Conservation (phyloP, 768 basidiomycete species). For the Auricularia auricula-judae region DNA sequence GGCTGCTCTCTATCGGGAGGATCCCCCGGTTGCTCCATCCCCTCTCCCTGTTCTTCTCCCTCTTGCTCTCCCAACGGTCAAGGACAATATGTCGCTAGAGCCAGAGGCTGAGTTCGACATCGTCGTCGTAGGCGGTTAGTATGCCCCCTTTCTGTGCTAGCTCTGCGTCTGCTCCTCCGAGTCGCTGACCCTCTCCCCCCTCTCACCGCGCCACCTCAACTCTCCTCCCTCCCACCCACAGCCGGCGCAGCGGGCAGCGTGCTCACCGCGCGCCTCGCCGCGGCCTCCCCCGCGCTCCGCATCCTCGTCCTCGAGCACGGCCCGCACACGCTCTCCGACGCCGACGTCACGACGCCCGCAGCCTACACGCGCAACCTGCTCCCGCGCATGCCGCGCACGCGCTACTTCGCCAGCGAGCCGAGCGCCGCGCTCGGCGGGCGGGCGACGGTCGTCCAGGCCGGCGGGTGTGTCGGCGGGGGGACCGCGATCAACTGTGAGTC, state of each 20-base stretch:
- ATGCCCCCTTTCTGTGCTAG: too few relatives aligned
- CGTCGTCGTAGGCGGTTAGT: slow-evolving; percentile 46
- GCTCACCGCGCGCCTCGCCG: slow-evolving; percentile 43
- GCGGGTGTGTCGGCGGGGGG: slow-evolving; percentile 49
- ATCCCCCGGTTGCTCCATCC: too few relatives aligned
- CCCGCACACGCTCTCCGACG: slow-evolving; percentile 34
- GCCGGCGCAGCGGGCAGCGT: slow-evolving; percentile 48
- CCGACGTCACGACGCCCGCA: slow-evolving; percentile 42
- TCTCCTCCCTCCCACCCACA: slow-evolving; percentile 5
- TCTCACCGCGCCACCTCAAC: too few relatives aligned
- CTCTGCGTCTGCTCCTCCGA: too few relatives aligned
- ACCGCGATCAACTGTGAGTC: slow-evolving; percentile 45
- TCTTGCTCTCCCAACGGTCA: too few relatives aligned
- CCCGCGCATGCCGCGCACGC: slow-evolving; percentile 30
- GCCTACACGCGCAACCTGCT: slow-evolving; percentile 33
- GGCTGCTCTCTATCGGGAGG: too few relatives aligned
- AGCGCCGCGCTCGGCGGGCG: slow-evolving; percentile 38
- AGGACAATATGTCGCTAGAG: too few relatives aligned
- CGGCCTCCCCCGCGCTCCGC: slow-evolving; percentile 40
- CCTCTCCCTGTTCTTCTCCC: too few relatives aligned
- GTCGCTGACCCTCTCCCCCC: too few relatives aligned
- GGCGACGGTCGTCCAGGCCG: slow-evolving; percentile 29
- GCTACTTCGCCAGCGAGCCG: slow-evolving; percentile 27
- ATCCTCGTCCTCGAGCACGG: slow-evolving; percentile 56
- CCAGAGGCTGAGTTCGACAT: slow-evolving; percentile 28